These are phyloP conservation scores for Hypoxylon sp. DNA, from an alignment of 2,329 filamentous ascomycete genomes.

Conservation along the genomic window DNA sequence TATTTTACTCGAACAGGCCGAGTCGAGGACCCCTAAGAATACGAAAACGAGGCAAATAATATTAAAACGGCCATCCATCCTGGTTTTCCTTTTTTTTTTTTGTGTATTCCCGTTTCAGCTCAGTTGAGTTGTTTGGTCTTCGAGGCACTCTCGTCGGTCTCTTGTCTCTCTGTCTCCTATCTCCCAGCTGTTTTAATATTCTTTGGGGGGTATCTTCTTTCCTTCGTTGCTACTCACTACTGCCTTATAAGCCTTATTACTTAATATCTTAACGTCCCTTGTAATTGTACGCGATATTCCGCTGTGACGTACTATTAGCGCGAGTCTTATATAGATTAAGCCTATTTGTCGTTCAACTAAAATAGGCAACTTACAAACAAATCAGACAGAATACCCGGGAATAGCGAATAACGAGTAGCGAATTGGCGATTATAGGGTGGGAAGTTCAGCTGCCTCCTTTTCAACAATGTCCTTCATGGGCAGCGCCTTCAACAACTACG, in stretches of 20 bases:
- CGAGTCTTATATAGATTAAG: constrained; percentile 16
- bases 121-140: constrained; percentile 26
- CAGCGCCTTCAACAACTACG: constrained; percentile 64
- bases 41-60: constrained; percentile 45
- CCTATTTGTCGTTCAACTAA: background rate
- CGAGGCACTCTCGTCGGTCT: constrained; percentile 15
- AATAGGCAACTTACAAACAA: constrained; percentile 9
- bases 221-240: constrained; percentile 9
- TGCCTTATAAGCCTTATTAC: constrained; percentile 20
- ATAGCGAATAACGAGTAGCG: background rate
- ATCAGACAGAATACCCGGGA: background rate
- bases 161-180: constrained; percentile 8
- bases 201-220: constrained; percentile 4
- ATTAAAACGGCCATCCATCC: constrained; percentile 41
- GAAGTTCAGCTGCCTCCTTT: background rate
- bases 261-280: constrained; percentile 13
- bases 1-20: constrained; percentile 12
- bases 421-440: constrained; percentile 20
- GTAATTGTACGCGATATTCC: constrained; percentile 13
- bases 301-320: constrained; percentile 6
- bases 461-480: constrained; percentile 60
- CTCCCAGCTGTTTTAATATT: constrained; percentile 18
- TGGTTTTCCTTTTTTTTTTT: constrained; percentile 18
- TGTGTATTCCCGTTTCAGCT: constrained; percentile 19
- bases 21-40: constrained; percentile 39